Evolutionary conservation across 305 asterid genomes (phyloP), one percentile per base, ranked within the genome.

Genomic region (Withania somnifera): DNA sequence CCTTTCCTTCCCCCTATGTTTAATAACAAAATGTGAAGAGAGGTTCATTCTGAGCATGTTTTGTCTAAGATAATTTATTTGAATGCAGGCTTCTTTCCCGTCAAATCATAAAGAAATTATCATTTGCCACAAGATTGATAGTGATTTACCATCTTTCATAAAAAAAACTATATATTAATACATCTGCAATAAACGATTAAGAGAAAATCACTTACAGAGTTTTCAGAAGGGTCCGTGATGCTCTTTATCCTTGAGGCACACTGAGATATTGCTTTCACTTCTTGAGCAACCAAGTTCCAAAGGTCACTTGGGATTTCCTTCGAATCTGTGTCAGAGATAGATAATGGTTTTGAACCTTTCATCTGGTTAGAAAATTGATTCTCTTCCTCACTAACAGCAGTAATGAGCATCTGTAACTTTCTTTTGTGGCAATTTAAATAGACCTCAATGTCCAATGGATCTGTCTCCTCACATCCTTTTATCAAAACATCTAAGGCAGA

Each of bases 191-290:
- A 45, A 83, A 82, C 64, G 40, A 83, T 60, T 38, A 45, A 82
- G 73, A 84, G 32, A 61, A 28, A 83, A 80, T 68, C 36, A 84
- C 95, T 85, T 88, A 96, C 99, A 83, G 84, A 82, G 87, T 82
- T 84, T 82, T 86, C 97, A 85, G 51, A 84, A 52, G 83, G 78
- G 76, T 82, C 77, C 79, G 85, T 81, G 85, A 86, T 85, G 89
- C 86, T 87, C 92, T 89, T 94, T 88, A 97, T 86, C 88, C 88
- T 84, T 68, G 92, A 88, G 5, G 87, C 91, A 84, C 92, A 89
- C 82, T 89, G 91, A 88, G 98, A 94, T 83, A 94, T 92, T 77
- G 96, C 93, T 87, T 91, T 91, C 89, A 94, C 98, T 92, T 94
- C 99, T 87, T 91, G 91, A 84, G 92, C 89, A 84, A 91, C 89